Base-by-base conservation (phyloP, 2,329 filamentous ascomycete genomes). In the Botrytis hyacinthi region DNA sequence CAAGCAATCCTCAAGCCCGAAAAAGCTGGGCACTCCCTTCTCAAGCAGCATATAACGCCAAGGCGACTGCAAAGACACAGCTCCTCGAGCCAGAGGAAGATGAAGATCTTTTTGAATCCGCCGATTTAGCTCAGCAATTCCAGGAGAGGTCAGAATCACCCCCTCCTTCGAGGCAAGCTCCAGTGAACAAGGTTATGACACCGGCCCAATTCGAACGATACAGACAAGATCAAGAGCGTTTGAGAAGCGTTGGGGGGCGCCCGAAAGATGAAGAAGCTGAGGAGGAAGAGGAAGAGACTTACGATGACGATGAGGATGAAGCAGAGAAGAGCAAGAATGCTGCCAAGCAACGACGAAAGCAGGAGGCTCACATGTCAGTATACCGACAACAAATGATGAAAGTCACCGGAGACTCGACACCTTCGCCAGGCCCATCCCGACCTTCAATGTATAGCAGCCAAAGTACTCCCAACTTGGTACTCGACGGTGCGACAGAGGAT, bases 361-460 rank as follows among this genome's bases (percentile, higher is more conserved):
- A 97, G 81, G 93, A 97, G 82, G 94, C 94, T 20, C 93, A 96
- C 81, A 91, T 97, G 85, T 88, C 93, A 1, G 91, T 97, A 2
- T 97, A 97, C 82, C 89, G 94, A 73, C 94, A 97, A 81, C 93
- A 96, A 82, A 97, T 97, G 94, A 97, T 95, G 92, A 97, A 97
- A 83, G 92, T 96, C 44, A 97, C 94, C 0, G 94, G 94, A 66
- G 93, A 95, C 78, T 84, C 89, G 35, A 82, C 86, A 82, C 73
- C 86, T 18, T 83, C 84, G 60, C 77, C 59, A 40, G 61, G 82
- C 20, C 81, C 86, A 22, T 80, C 84, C 18, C 82, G 86, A 40
- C 88, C 89, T n/a, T 86, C 88, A 22, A 72, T 84, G 84, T 68
- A 85, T 87, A 29, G 84, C 86, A 48, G 88, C 7, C 85, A 87